Evolutionary conservation across 345 rosid genomes (phyloP).

Genomic region (Viola odorata): DNA sequence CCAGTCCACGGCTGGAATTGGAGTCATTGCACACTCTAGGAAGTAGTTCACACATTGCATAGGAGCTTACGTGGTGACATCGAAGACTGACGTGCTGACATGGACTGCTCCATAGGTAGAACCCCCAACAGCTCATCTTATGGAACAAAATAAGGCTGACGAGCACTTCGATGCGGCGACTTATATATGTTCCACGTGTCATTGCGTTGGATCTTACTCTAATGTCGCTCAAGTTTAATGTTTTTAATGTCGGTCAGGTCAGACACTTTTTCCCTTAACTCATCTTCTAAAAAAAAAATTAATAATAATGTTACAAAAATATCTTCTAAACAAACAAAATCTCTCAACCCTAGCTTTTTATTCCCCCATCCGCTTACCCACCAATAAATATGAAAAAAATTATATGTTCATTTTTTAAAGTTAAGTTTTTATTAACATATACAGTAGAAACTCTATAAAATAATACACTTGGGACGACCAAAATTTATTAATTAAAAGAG

Average conservation of each 20-base stretch:
- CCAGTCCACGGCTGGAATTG: too few relatives aligned
- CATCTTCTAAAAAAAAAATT: too few relatives aligned
- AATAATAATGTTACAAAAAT: too few relatives aligned
- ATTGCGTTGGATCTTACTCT: slow-evolving; percentile 9
- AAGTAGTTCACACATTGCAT: background rate
- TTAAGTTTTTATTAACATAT: too few relatives aligned
- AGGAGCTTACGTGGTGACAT: slow-evolving; percentile 11
- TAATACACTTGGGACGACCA: too few relatives aligned
- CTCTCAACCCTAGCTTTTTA: background rate
- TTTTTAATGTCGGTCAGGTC: background rate
- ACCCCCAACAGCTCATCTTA: background rate
- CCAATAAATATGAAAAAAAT: too few relatives aligned
- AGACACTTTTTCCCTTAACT: background rate
- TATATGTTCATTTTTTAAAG: too few relatives aligned
- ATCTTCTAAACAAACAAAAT: background rate
- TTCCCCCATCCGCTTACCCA: background rate
- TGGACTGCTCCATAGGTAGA: background rate
- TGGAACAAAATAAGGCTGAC: background rate
- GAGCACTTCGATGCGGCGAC: slow-evolving; percentile 11
- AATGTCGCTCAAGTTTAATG: background rate
- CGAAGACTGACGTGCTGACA: slow-evolving; percentile 15
- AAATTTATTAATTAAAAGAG: too few relatives aligned
- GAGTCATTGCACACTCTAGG: background rate
- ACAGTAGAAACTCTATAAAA: too few relatives aligned
- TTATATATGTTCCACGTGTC: slow-evolving; percentile 13